A percentile compares a stretch with the other conserved stretches of the same genome.
Evolutionary conservation across 2,329 filamentous ascomycete species (phyloP).

Genomic region (Sordariomycetes sp.): DNA sequence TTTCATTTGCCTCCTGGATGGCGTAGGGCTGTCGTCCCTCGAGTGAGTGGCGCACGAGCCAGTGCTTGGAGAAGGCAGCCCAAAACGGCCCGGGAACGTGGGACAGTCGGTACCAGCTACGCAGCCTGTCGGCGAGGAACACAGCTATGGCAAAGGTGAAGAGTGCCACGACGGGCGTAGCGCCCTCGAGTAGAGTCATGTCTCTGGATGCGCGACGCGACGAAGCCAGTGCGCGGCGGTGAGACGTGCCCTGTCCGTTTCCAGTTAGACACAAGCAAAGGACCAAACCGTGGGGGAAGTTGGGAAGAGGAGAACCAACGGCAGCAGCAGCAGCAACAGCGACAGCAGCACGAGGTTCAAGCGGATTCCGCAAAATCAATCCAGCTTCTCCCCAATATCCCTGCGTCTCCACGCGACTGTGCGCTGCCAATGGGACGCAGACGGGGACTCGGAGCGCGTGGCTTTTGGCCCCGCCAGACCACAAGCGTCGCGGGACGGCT

Average conservation of each 20-base stretch:
- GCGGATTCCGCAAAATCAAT: too few species aligned
- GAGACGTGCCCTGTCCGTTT: background rate
- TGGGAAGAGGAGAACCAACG: background rate
- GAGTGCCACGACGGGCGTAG: conserved; percentile 1
- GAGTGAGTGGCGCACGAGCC: conserved; percentile 18
- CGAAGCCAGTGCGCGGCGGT: too few species aligned
- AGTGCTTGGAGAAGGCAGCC: conserved; percentile 21
- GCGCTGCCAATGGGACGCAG: too few species aligned
- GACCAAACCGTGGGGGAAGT: too few species aligned
- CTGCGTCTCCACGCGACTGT: too few species aligned
- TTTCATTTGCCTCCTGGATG: conserved; percentile 13
- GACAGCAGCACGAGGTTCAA: too few species aligned
- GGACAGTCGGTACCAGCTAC: conserved; percentile 19
- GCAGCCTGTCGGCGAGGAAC: conserved; percentile 8
- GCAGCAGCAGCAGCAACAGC: background rate
- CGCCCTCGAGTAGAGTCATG: background rate
- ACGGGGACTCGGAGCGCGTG: too few species aligned
- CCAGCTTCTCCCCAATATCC: too few species aligned
- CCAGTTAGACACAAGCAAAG: too few species aligned
- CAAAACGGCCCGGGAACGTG: conserved; percentile 23
- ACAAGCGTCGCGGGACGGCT: too few species aligned
- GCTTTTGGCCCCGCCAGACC: too few species aligned
- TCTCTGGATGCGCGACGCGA: too few species aligned
- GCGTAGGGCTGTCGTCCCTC: conserved; percentile 13
- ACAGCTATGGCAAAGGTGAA: conserved; percentile 6